These are phyloP conservation scores for Leptographium flavum DNA, from an alignment of 2,329 filamentous ascomycete genomes.

Conservation along the genomic window DNA sequence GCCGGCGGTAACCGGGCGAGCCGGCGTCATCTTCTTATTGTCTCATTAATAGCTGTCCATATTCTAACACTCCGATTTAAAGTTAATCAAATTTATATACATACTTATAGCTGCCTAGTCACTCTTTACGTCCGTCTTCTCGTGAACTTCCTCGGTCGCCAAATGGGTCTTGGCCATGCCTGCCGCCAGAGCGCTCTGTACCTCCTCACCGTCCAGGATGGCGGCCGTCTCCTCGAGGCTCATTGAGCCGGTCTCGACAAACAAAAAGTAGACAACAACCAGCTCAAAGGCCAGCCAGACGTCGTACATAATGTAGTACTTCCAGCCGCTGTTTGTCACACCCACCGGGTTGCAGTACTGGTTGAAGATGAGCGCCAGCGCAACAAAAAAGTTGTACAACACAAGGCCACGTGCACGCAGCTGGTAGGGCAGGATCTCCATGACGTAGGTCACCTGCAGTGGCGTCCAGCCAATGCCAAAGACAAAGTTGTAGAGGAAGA, in stretches of 20 bases:
- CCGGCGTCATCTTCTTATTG: no score
- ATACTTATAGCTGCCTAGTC: no score
- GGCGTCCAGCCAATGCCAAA: slow-evolving; percentile 20
- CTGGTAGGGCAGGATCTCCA: slow-evolving; percentile 28
- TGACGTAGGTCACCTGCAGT: slow-evolving; percentile 26
- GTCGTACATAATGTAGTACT: slow-evolving; percentile 27
- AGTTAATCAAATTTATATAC: no score
- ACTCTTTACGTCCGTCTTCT: no score
- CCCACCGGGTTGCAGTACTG: slow-evolving; percentile 27
- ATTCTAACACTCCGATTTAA: no score
- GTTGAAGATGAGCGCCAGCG: slow-evolving; percentile 19
- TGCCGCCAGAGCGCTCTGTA: no score
- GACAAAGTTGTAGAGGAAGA: slow-evolving; percentile 22
- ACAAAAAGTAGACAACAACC: slow-evolving; percentile 12
- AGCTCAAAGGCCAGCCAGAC: slow-evolving; percentile 7
- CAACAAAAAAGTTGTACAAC: slow-evolving; percentile 11
- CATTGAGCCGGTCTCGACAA: slow-evolving; percentile 13
- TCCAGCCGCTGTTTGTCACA: slow-evolving; percentile 20
- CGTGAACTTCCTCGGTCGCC: no score
- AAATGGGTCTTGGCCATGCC: no score
- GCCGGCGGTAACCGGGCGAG: no score
- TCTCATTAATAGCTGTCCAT: no score
- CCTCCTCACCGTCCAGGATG: slow-evolving; percentile 2
- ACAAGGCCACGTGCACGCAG: slow-evolving; percentile 20
- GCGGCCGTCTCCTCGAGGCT: slow-evolving; percentile 15